Base-by-base conservation (phyloP, 1,284 basidiomycete species). In the Fomitopsis schrenkii region DNA sequence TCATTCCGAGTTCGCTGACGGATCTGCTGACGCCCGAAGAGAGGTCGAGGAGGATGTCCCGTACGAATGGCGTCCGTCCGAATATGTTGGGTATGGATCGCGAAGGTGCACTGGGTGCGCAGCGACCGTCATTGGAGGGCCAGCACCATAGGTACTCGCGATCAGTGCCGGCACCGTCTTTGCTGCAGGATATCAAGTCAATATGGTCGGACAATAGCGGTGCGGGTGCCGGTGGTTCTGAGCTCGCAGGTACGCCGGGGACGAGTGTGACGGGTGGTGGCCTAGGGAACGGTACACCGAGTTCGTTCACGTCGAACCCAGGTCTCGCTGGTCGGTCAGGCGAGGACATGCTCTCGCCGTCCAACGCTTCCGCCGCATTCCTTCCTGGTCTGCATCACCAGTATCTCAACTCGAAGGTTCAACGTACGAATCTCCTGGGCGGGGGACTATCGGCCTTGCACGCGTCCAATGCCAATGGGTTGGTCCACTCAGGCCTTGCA, bases 21-120 rank as follows among this genome's bases (percentile, higher is more conserved):
- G 94, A 96, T 63, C 79, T 97, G 17, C 78, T 97, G 50, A 96
- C 93, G 0, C 93, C 93, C 0, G 90, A 89, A 63, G 95, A 97
- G 74, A 79, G 83, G 58, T 88, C 85, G 38, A 80, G 94, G 46
- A 78, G 93, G 53, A 86, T 93, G 83, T 91, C 89, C 19, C 83
- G 90, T 57, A 86, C 84, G 17, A 83, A 84, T 58, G 82, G 83
- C 28, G 76, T 56, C 64, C 70, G 69, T 22, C 67, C 74, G n/a
- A 57, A 58, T 28, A 28, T 70, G 14, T 46, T 62, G 15, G 61
- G 60, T 10, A 17, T 59, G 7, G 71, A 69, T 5, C 65, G 62
- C 2, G 71, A 73, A 41, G 57, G 28, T 62, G 62, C 38, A 9
- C 28, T 48, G 15, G 44, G 44, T 45, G 61, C 61, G 14, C 64